These are phyloP conservation scores for Microsporum canis DNA, from an alignment of 2,329 filamentous ascomycete genomes.

Conservation along the genomic window DNA sequence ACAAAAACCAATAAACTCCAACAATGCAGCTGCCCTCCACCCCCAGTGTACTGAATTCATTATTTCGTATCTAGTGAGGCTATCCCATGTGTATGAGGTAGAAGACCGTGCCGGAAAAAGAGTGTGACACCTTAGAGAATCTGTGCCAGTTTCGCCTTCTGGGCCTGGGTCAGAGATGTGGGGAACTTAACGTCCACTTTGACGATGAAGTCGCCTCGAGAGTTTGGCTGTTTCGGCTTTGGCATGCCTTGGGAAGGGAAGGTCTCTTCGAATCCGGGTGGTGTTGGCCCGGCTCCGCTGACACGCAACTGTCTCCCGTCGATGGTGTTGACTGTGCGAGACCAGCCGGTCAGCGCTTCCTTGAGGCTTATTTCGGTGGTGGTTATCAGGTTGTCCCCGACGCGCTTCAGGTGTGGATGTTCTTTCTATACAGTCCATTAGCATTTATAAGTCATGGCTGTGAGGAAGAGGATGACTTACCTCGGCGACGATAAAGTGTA, in stretches of 20 bases:
- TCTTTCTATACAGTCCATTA: conserved; percentile 56
- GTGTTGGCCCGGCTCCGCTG: conserved; percentile 71
- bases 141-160: conserved; percentile 71
- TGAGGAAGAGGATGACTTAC: conserved; percentile 41
- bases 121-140: conserved; percentile 46
- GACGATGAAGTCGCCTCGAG: conserved; percentile 79
- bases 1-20: background rate
- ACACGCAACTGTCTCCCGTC: conserved; percentile 77
- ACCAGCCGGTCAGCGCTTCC: conserved; percentile 91
- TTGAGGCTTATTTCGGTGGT: conserved; percentile 76
- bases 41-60: background rate
- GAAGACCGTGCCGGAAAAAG: background rate
- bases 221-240: conserved; percentile 73
- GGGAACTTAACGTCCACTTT: conserved; percentile 92
- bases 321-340: conserved; percentile 80
- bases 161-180: conserved; percentile 57
- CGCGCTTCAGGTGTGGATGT: conserved; percentile 71
- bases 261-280: conserved; percentile 66
- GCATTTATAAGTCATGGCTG: background rate
- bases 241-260: conserved; percentile 91
- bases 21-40: conserved; percentile 1
- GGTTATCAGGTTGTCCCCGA: conserved; percentile 75
- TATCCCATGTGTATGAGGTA: background rate
- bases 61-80: background rate
- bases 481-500: conserved; percentile 92